These are phyloP conservation scores for Isatis tinctoria DNA, from an alignment of 345 rosid genomes.

Conservation along the genomic window DNA sequence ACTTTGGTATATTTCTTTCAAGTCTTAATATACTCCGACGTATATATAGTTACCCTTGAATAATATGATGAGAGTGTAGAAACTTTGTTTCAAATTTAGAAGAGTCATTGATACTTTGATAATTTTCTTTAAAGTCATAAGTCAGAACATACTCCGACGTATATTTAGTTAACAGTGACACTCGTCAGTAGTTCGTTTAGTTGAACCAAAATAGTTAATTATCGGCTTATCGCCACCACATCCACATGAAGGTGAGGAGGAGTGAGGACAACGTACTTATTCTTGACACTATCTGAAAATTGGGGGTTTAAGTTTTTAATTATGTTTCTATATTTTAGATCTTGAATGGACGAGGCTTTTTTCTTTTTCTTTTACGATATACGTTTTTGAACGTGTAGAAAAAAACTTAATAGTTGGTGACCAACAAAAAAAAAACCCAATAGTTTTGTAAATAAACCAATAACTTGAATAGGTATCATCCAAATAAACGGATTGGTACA, in stretches of 20 bases:
- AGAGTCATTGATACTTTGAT: not conserved
- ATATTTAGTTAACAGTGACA: not conserved
- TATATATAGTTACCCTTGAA: no score
- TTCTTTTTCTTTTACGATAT: not conserved
- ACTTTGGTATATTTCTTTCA: no score
- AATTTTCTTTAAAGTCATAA: not conserved
- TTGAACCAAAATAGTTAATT: not conserved
- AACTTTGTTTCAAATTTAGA: not conserved
- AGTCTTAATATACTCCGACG: no score
- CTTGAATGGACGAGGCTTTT: no score
- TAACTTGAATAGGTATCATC: not conserved
- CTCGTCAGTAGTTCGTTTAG: not conserved
- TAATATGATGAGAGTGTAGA: not conserved
- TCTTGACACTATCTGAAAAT: no score
- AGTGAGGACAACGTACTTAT: no score
- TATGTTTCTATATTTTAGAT: no score
- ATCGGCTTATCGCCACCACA: no score
- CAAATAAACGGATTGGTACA: not conserved
- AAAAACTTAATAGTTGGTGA: no score
- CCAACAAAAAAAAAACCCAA: no score
- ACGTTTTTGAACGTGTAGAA: not conserved
- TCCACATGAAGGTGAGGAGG: no score
- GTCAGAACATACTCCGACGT: not conserved
- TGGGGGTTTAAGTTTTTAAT: no score
- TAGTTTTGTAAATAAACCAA: not conserved